These are phyloP conservation scores for Eremochloa ophiuroides DNA, from an alignment of 176 grass and related monocot species.

Conservation along the genomic window DNA sequence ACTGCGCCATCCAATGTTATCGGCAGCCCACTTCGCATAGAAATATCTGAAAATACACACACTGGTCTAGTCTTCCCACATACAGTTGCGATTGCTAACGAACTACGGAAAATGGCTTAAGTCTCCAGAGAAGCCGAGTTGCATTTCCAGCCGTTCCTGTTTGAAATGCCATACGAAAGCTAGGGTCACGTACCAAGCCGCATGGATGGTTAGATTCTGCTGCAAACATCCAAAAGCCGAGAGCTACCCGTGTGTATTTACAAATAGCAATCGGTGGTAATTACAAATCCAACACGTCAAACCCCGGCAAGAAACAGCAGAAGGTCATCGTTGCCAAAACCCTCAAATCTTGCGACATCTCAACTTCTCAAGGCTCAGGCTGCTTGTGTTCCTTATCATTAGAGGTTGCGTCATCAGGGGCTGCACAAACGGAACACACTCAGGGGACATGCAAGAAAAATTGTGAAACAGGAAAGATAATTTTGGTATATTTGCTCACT, in stretches of 20 bases:
- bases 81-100: not conserved
- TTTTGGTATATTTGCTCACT: not conserved
- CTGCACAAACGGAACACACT: constrained; percentile 24
- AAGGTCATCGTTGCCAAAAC: not conserved
- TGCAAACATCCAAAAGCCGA: not conserved
- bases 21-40: too few relatives aligned
- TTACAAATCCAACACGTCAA: constrained; percentile 26
- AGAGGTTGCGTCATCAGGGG: constrained; percentile 15
- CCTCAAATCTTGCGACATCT: not conserved
- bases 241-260: not conserved
- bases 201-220: not conserved
- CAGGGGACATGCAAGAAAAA: not conserved
- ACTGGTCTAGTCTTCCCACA: not conserved
- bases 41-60: not conserved
- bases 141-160: not conserved
- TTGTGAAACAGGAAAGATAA: not conserved
- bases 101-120: not conserved
- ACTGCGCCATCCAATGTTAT: too few relatives aligned
- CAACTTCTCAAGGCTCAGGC: not conserved
- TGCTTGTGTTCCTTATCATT: not conserved
- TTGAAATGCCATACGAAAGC: not conserved
- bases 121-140: not conserved
- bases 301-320: not conserved
- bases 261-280: constrained; percentile 17
- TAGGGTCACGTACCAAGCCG: not conserved